Evolutionary conservation across 176 grass and related monocot genomes (phyloP).

Genomic region (Hsuehochloa calcarea): DNA sequence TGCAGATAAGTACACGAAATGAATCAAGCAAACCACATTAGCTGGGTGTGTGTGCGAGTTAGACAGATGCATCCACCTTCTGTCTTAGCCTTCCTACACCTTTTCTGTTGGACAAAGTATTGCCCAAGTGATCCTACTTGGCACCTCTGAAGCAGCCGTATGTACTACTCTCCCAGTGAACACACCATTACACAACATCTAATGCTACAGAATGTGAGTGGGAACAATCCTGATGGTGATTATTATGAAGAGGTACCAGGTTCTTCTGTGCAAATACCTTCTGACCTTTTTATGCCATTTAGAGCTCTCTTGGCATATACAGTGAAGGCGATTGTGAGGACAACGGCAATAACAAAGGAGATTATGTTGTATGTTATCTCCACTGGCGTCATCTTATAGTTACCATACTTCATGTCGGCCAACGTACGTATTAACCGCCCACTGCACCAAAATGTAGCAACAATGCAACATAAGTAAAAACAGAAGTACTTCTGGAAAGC

Average conservation of each 20-base stretch:
- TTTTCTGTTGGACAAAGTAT: neutral
- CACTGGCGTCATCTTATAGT: slow-evolving; percentile 77
- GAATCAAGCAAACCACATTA: slow-evolving; percentile 24
- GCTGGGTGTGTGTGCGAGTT: neutral
- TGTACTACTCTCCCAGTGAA: neutral
- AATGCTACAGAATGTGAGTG: neutral
- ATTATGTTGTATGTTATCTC: slow-evolving; percentile 85
- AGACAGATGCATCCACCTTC: neutral
- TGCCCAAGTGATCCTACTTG: neutral
- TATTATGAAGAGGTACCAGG: neutral
- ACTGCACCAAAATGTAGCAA: slow-evolving; percentile 49
- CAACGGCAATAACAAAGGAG: slow-evolving; percentile 60
- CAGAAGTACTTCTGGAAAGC: neutral
- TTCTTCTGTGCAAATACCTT: slow-evolving; percentile 25
- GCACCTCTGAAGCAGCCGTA: neutral
- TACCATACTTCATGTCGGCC: slow-evolving; percentile 84
- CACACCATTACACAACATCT: slow-evolving; percentile 37
- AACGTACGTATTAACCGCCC: slow-evolving; percentile 77
- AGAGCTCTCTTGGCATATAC: slow-evolving; percentile 82
- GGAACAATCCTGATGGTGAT: slow-evolving; percentile 23
- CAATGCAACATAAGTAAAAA: slow-evolving; percentile 31
- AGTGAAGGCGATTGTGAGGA: slow-evolving; percentile 72
- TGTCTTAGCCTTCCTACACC: neutral
- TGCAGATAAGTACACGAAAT: neutral
- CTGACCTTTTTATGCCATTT: slow-evolving; percentile 42